Evolutionary conservation across 192 early-diverging fungal species (phyloP).

Genomic region (Gryganskiella cystojenkinii): DNA sequence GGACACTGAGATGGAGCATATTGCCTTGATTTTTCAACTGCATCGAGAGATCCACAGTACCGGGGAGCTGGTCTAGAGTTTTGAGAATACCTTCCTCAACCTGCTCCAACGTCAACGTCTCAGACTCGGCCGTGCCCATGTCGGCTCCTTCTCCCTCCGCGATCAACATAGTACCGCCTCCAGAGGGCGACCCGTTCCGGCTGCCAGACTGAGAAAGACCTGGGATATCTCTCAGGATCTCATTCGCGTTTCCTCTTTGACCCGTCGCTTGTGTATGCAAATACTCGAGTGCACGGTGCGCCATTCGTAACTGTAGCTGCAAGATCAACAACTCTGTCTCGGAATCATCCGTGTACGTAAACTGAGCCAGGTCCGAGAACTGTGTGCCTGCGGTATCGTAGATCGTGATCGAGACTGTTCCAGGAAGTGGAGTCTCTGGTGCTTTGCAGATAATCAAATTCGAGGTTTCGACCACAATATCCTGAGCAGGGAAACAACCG

Average conservation of each 20-base stretch:
- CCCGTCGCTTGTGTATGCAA: constrained; percentile 33
- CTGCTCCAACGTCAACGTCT: constrained; percentile 9
- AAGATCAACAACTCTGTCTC: constrained; percentile 50
- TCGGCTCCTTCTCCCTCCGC: background rate
- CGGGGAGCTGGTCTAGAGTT: constrained; percentile 26
- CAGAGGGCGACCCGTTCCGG: background rate
- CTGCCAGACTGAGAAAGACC: background rate
- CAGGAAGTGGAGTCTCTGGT: constrained; percentile 28
- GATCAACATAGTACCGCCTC: constrained; percentile 8
- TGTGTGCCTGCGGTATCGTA: constrained; percentile 22
- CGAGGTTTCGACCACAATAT: constrained; percentile 30
- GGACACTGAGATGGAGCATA: constrained; percentile 36
- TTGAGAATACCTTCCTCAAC: constrained; percentile 33
- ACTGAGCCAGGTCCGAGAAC: constrained; percentile 36
- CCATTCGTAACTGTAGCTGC: constrained; percentile 40
- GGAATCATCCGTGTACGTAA: constrained; percentile 42
- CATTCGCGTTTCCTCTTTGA: constrained; percentile 19
- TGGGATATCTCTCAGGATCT: constrained; percentile 38
- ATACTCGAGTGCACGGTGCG: constrained; percentile 42
- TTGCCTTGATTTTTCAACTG: constrained; percentile 33
- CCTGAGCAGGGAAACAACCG: constrained; percentile 37
- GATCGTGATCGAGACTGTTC: constrained; percentile 36
- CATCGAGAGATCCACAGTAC: constrained; percentile 24
- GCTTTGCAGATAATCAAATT: constrained; percentile 41
- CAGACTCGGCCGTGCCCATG: too few relatives aligned